These are phyloP conservation scores for Lentinus polychrous DNA, from an alignment of 1,284 basidiomycete genomes.

Conservation along the genomic window DNA sequence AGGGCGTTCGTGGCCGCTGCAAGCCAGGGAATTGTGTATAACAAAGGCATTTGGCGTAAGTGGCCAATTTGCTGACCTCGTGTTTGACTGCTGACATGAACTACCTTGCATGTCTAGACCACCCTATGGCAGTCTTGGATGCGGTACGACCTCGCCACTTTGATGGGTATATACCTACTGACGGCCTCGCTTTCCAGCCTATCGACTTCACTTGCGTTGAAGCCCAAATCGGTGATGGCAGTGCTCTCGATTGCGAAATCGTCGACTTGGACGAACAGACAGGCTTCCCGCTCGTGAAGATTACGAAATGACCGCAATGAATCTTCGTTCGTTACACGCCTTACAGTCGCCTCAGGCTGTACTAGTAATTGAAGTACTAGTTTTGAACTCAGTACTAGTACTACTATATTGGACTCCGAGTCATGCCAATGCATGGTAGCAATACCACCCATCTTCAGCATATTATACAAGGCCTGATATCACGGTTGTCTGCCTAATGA, in stretches of 20 bases:
- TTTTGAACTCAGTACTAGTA: not conserved
- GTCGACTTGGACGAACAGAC: conserved; percentile 40
- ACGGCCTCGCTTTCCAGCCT: conserved; percentile 31
- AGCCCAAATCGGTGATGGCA: conserved; percentile 76
- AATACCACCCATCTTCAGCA: too few species aligned
- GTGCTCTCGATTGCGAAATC: conserved; percentile 72
- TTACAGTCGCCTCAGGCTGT: too few species aligned
- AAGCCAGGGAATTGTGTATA: conserved; percentile 81
- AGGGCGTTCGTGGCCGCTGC: conserved; percentile 76
- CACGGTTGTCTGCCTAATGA: too few species aligned
- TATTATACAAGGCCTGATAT: too few species aligned
- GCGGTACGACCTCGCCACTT: conserved; percentile 37
- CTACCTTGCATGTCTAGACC: conserved; percentile 42
- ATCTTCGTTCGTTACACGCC: not conserved
- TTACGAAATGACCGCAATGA: not conserved
- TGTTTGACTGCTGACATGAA: not conserved
- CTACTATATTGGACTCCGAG: too few species aligned
- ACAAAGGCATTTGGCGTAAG: conserved; percentile 83
- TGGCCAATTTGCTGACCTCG: conserved; percentile 19
- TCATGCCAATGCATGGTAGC: too few species aligned
- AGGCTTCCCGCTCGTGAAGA: not conserved
- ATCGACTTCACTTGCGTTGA: conserved; percentile 82
- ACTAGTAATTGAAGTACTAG: too few species aligned
- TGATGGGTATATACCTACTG: conserved; percentile 13
- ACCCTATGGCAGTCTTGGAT: conserved; percentile 77